Evolutionary conservation across 1,284 basidiomycete genomes (phyloP).

Genomic region (Gymnopus androsaceus): DNA sequence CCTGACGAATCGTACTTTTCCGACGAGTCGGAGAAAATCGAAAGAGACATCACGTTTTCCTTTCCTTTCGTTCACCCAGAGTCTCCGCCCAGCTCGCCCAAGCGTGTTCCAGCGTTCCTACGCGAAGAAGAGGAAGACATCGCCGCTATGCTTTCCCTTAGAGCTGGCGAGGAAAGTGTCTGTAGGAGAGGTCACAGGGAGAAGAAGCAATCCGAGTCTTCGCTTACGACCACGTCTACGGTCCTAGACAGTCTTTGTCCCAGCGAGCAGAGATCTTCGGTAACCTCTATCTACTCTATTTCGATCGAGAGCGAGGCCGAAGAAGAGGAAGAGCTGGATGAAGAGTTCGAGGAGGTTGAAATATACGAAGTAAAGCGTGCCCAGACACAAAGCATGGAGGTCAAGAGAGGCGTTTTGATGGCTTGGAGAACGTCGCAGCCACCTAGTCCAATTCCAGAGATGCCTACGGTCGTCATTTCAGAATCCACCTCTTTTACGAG

Average conservation of each 20-base stretch:
- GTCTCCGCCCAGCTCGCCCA: background rate
- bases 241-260: conserved; percentile 11
- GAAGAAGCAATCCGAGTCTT: conserved; percentile 20
- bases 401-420: conserved; percentile 46
- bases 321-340: conserved; percentile 25
- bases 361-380: conserved; percentile 45
- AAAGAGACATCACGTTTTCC: conserved; percentile 32
- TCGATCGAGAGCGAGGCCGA: conserved; percentile 22
- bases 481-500: conserved; percentile 21
- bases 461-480: conserved; percentile 23
- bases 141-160: conserved; percentile 23
- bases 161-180: conserved; percentile 24
- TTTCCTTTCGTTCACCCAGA: conserved; percentile 22
- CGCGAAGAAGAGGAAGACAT: conserved; percentile 21
- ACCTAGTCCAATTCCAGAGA: conserved; percentile 15
- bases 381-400: conserved; percentile 48
- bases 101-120: conserved; percentile 4
- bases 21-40: conserved; percentile 21
- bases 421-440: conserved; percentile 24
- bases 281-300: conserved; percentile 31
- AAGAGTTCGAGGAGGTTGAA: conserved; percentile 28
- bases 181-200: conserved; percentile 19
- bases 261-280: conserved; percentile 17
- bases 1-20: background rate
- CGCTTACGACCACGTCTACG: conserved; percentile 6